Evolutionary conservation across 805 yeast species (phyloP).

Genomic region (Brettanomyces sp.): DNA sequence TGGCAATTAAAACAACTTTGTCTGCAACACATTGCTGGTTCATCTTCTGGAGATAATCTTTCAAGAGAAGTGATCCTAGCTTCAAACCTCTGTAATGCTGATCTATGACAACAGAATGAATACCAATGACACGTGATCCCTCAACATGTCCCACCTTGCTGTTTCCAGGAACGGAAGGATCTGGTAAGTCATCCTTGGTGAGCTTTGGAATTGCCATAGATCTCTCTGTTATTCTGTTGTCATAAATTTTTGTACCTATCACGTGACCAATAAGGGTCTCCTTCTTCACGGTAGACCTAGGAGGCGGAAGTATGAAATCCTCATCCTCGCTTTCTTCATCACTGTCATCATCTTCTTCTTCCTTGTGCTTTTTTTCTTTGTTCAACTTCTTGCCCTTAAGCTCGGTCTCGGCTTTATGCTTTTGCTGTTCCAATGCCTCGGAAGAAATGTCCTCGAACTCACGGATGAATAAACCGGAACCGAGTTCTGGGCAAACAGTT

Average conservation of each 20-base stretch:
- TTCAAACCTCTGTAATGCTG: slow-evolving; percentile 74
- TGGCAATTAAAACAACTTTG: slow-evolving; percentile 65
- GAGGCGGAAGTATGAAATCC: slow-evolving; percentile 27
- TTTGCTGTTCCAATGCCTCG: neutral
- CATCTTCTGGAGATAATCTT: slow-evolving; percentile 85
- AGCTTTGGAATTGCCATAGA: slow-evolving; percentile 52
- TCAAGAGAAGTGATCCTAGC: slow-evolving; percentile 72
- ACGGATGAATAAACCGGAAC: slow-evolving; percentile 80
- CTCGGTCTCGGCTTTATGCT: neutral
- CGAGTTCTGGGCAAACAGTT: slow-evolving; percentile 77
- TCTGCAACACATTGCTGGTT: slow-evolving; percentile 82
- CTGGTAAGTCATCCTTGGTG: slow-evolving; percentile 14
- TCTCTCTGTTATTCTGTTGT: slow-evolving; percentile 39
- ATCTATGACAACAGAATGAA: slow-evolving; percentile 74
- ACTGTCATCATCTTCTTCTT: slow-evolving; percentile 7
- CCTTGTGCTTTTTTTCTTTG: slow-evolving; percentile 3
- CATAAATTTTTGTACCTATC: slow-evolving; percentile 61
- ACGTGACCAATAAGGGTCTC: slow-evolving; percentile 75
- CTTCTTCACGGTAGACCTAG: slow-evolving; percentile 38
- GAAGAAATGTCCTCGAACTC: slow-evolving; percentile 32
- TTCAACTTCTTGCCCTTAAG: slow-evolving; percentile 11
- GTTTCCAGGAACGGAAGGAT: slow-evolving; percentile 11
- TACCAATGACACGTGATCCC: slow-evolving; percentile 60
- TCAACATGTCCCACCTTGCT: slow-evolving; percentile 58
- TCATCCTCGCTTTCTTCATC: slow-evolving; percentile 13